Percentiles rank a stretch among this genome's conserved stretches.
Evolutionary conservation across 495 filamentous ascomycete genomes (phyloP).

Genomic region (Penicillium angulare): DNA sequence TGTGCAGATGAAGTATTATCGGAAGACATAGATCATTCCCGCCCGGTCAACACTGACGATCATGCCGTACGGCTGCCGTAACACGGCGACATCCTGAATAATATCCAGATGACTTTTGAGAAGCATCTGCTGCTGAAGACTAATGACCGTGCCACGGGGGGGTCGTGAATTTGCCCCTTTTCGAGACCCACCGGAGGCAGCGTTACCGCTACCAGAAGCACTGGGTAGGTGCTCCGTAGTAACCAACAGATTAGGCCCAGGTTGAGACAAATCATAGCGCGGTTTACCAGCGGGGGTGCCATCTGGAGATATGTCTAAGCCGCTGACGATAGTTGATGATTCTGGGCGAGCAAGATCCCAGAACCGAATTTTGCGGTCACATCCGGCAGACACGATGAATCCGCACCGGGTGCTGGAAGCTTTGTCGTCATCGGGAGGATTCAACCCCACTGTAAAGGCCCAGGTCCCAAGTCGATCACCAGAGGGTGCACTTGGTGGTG

Average conservation of each 20-base stretch:
- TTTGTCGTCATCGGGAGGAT: conserved; percentile 45
- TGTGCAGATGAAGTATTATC: conserved; percentile 42
- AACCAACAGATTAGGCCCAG: conserved; percentile 63
- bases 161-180: conserved; percentile 48
- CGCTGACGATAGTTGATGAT: conserved; percentile 73
- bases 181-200: conserved; percentile 22
- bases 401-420: conserved; percentile 44
- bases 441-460: conserved; percentile 50
- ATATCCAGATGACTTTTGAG: conserved; percentile 85
- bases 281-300: conserved; percentile 49
- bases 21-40: conserved; percentile 91
- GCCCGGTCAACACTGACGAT: conserved; percentile 83
- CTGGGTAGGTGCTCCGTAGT: conserved; percentile 68
- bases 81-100: conserved; percentile 80
- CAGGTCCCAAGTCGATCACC: conserved; percentile 60
- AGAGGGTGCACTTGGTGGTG: conserved; percentile 30
- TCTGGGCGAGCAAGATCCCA: conserved; percentile 82
- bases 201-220: conserved; percentile 27
- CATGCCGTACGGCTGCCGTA: conserved; percentile 92
- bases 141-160: conserved; percentile 82
- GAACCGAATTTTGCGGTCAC: conserved; percentile 87
- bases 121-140: conserved; percentile 80
- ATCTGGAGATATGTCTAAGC: conserved; percentile 66
- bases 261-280: conserved; percentile 68
- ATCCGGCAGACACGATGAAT: conserved; percentile 83